Conservation (phyloP, 306 rosid genomes). For the Medicago truncatula region MtrunA17r5.0-ANR NC_053044.1:36806501-36807000, state of each 20-base stretch:
- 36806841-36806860: not conserved
- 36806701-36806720: too few species aligned
- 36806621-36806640: not conserved
- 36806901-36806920: slow-evolving; percentile 80
- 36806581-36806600: too few species aligned
- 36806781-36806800: too few species aligned
- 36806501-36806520: not conserved
- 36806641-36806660: slow-evolving; percentile 1
- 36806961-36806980: slow-evolving; percentile 85
- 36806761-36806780: too few species aligned
- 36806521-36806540: too few species aligned
- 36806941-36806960: slow-evolving; percentile 87
- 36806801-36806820: too few species aligned
- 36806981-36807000: slow-evolving; percentile 56
- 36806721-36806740: too few species aligned
- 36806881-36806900: slow-evolving; percentile 99
- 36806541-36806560: too few species aligned
- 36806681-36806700: not conserved
- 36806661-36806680: slow-evolving; percentile 9
- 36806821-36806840: too few species aligned
- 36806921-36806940: slow-evolving; percentile 89
- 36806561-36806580: too few species aligned
- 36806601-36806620: not conserved
- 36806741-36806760: too few species aligned
- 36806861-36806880: slow-evolving; percentile 10